Conservation (phyloP, 2,329 filamentous ascomycete species). For the Fusarium penzigii region DNA sequence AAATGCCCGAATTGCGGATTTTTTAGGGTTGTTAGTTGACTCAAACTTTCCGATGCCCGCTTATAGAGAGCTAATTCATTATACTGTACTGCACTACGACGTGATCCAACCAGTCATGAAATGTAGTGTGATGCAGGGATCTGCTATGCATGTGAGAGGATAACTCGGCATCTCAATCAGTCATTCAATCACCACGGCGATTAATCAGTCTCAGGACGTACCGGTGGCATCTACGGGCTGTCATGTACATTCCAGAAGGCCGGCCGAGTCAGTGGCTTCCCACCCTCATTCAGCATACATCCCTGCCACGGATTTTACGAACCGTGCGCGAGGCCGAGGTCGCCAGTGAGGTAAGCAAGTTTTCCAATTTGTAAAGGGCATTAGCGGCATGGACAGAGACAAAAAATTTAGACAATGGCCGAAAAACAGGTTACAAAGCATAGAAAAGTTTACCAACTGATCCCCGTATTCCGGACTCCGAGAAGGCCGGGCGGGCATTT, state of each 20-base stretch:
- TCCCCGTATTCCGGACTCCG: neutral
- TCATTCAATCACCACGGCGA: neutral
- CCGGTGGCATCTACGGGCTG: no score
- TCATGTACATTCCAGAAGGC: neutral
- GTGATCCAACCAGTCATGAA: no score
- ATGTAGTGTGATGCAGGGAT: neutral
- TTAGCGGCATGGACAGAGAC: neutral
- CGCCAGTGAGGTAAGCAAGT: neutral
- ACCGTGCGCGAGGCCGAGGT: neutral
- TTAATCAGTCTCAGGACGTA: no score
- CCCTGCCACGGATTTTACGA: neutral
- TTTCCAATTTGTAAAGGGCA: neutral
- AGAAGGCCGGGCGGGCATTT: neutral
- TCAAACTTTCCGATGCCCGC: constrained; percentile 9
- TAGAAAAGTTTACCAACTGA: neutral
- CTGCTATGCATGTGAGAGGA: neutral
- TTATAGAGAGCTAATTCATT: neutral
- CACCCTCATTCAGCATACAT: neutral
- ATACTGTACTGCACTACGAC: no score
- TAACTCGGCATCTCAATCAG: neutral
- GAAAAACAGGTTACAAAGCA: neutral
- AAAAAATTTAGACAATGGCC: neutral
- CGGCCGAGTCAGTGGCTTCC: neutral
- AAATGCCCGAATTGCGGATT: neutral
- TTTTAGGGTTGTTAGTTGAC: constrained; percentile 21